Percentiles rank a stretch among this genome's conserved stretches.
These are phyloP conservation scores for Coriaria nepalensis DNA, from an alignment of 306 rosid genomes.

Conservation along the genomic window DNA sequence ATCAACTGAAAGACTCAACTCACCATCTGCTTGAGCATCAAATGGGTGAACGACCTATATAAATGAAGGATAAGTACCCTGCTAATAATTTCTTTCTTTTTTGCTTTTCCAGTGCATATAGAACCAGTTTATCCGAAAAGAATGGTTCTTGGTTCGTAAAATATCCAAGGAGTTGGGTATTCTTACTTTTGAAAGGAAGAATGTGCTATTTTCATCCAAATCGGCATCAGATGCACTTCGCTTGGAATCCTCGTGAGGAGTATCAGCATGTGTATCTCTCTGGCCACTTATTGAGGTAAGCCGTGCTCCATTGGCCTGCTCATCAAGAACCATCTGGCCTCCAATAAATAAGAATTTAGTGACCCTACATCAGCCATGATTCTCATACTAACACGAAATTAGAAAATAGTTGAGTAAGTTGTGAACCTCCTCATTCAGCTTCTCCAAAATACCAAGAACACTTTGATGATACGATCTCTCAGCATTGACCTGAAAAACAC, in stretches of 20 bases:
- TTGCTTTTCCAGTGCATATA: not conserved
- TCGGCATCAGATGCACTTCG: constrained; percentile 24
- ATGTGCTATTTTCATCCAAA: constrained; percentile 23
- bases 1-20: constrained; percentile 59
- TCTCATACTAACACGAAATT: constrained; percentile 7
- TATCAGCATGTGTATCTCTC: constrained; percentile 27
- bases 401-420: constrained; percentile 2
- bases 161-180: constrained; percentile 1
- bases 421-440: constrained; percentile 61
- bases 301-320: constrained; percentile 33
- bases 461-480: constrained; percentile 72
- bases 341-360: constrained; percentile 22
- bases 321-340: constrained; percentile 49
- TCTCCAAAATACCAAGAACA: constrained; percentile 60
- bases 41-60: constrained; percentile 72
- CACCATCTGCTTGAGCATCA: constrained; percentile 86
- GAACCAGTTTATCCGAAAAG: not conserved
- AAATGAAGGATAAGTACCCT: not conserved
- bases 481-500: constrained; percentile 53
- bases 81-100: not conserved
- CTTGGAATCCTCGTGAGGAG: constrained; percentile 25
- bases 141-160: constrained; percentile 1
- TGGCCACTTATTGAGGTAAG: constrained; percentile 17
- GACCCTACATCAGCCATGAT: constrained; percentile 10
- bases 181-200: constrained; percentile 61